Percentiles rank a stretch among this genome's conserved stretches.
These are phyloP conservation scores for Aspergillus sclerotialis DNA, from an alignment of 2,329 filamentous ascomycete species.

Conservation along the genomic window DNA sequence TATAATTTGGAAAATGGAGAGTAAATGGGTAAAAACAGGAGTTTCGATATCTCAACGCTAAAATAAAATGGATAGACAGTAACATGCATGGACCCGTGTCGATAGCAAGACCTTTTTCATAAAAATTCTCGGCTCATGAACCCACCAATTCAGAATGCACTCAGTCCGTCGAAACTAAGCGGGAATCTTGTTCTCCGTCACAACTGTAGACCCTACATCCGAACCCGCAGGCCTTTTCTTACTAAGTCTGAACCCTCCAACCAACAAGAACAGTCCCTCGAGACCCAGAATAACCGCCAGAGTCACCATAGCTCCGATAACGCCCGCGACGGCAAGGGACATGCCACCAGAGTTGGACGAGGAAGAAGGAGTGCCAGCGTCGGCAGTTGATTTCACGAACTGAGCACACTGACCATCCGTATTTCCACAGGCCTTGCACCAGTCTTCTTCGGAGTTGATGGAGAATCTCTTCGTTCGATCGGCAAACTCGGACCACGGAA, in stretches of 20 bases:
- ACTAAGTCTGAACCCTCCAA: conserved; percentile 53
- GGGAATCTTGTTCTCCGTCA: neutral
- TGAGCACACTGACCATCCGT: conserved; percentile 59
- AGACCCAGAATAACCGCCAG: conserved; percentile 56
- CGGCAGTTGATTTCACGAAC: conserved; percentile 25
- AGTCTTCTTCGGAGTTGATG: conserved; percentile 56
- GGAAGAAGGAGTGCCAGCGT: conserved; percentile 15
- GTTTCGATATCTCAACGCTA: too few relatives aligned
- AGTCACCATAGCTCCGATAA: conserved; percentile 68
- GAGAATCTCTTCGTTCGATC: conserved; percentile 58
- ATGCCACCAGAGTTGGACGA: conserved; percentile 41
- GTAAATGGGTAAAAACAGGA: too few relatives aligned
- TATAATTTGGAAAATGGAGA: too few relatives aligned
- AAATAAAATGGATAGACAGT: too few relatives aligned
- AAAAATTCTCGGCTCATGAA: too few relatives aligned
- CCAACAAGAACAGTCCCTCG: conserved; percentile 46
- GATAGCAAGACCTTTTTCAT: too few relatives aligned
- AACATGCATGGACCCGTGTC: too few relatives aligned
- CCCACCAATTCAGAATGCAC: too few relatives aligned
- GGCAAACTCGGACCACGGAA: conserved; percentile 66
- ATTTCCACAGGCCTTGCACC: conserved; percentile 73
- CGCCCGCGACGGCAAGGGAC: conserved; percentile 67
- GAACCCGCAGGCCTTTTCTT: conserved; percentile 38
- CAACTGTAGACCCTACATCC: neutral
- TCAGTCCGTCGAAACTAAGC: too few relatives aligned